Percentiles rank a stretch among this genome's conserved stretches.
Conservation (phyloP, 2,329 filamentous ascomycete genomes). For the Aphanocladium album region DNA sequence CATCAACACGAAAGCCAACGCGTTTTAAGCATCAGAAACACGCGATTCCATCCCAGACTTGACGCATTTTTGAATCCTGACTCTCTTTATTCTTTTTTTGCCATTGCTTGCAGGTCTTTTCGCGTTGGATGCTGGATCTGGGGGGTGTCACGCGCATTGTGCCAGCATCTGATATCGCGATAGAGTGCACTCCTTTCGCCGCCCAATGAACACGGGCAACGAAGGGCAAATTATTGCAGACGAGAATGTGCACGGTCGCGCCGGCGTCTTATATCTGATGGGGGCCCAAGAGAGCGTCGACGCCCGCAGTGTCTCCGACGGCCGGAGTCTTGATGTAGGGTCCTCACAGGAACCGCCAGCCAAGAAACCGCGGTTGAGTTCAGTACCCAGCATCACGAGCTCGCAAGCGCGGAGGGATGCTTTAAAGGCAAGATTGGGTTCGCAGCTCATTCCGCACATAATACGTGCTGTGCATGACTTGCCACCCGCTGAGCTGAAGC, state of each 20-base stretch:
- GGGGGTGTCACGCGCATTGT: background rate
- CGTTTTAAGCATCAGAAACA: background rate
- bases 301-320: background rate
- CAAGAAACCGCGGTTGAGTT: background rate
- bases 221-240: background rate
- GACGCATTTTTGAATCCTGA: background rate
- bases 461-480: slow-evolving; percentile 22
- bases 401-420: slow-evolving; percentile 10
- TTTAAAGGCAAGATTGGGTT: slow-evolving; percentile 23
- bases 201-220: background rate
- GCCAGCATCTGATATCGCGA: background rate
- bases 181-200: background rate
- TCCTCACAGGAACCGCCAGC: background rate
- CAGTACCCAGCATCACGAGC: background rate
- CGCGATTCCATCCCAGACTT: background rate
- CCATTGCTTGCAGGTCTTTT: background rate
- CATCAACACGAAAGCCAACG: background rate
- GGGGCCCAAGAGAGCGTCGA: background rate
- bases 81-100: background rate
- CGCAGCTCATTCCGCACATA: slow-evolving; percentile 31
- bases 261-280: background rate
- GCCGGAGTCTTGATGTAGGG: background rate
- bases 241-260: background rate
- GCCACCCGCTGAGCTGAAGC: slow-evolving; percentile 18
- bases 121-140: background rate